These are phyloP conservation scores for Paxillus involutus DNA, from an alignment of 768 basidiomycete species.

Conservation along the genomic window DNA sequence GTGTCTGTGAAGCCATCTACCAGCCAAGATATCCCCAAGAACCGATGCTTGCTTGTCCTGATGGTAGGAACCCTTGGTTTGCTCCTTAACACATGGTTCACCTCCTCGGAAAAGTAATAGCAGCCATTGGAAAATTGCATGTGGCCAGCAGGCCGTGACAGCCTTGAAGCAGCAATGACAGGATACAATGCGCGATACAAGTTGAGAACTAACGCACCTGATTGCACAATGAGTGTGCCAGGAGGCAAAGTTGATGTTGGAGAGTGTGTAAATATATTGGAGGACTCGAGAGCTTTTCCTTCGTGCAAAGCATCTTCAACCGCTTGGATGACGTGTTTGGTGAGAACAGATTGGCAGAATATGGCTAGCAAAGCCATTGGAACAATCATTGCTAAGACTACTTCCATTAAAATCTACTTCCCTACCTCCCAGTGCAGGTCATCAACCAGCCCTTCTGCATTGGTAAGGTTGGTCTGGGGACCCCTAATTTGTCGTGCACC, in stretches of 20 bases:
- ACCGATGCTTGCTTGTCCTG: slow-evolving; percentile 24
- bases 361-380: too few species aligned
- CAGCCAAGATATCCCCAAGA: slow-evolving; percentile 44
- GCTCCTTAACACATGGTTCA: slow-evolving; percentile 26
- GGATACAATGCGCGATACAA: slow-evolving; percentile 81
- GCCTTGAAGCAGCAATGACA: slow-evolving; percentile 48
- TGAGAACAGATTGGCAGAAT: slow-evolving; percentile 58
- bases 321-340: slow-evolving; percentile 51
- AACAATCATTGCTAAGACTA: too few species aligned
- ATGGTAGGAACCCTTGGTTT: slow-evolving; percentile 27
- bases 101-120: slow-evolving; percentile 57
- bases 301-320: slow-evolving; percentile 68
- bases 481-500: not conserved
- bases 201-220: slow-evolving; percentile 68
- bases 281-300: slow-evolving; percentile 59
- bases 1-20: slow-evolving; percentile 66
- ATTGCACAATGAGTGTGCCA: slow-evolving; percentile 58
- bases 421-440: too few species aligned
- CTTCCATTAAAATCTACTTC: too few species aligned
- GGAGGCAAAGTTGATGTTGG: slow-evolving; percentile 34
- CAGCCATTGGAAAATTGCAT: slow-evolving; percentile 87
- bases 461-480: not conserved
- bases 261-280: slow-evolving; percentile 47
- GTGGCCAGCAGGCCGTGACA: slow-evolving; percentile 50
- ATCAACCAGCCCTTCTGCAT: not conserved